Base-by-base conservation (phyloP, 192 early-diverging fungal species). In the Spizellomyces punctatus region DNA sequence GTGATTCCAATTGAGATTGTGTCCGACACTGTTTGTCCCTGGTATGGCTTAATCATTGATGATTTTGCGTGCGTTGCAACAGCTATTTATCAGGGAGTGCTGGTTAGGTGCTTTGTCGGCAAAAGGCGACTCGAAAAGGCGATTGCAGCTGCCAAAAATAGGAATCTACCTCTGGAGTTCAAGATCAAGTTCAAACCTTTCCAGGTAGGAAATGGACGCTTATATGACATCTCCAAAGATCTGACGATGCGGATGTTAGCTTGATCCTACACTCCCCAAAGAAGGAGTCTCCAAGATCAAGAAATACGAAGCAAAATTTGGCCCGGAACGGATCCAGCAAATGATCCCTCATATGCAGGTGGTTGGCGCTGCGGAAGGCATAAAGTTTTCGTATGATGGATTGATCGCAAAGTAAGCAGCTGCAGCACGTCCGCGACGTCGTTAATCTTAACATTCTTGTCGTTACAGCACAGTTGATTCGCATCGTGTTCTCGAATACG, bases 1-100 rank as follows among this genome's bases (percentile, higher is more conserved):
- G 27, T 52, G 47, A 45, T 72, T n/a, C 58, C 59, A 12, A 87
- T 91, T 45, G 82, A 85, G 12, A 75, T 90, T 45, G 85, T 90
- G 44, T 81, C 81, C 7, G 91, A 93, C 79, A 90, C 80, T 41
- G 70, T 88, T 41, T 93, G 91, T 66, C 92, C 89, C 3, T 92
- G 46, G 49, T 54, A 54, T 19, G 14, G 2, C 14, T 19, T 19
- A 36, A 36, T 36, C 27, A 36, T 36, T 36, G 27, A 36, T 36
- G 27, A 36, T 0, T 36, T 36, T 36, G 27, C 27, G 27, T 36
- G 27, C 27, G 3, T 36, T 36, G 3, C 27, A 36, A 36, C 27
- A 3, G 27, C 27, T 0, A 36, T 36, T 36, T 36, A 2, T 36
- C 0, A 36, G 0, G 27, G 27, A 2, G 27, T 36, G 27, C 50